Evolutionary conservation across 75 land plant species (phyloP), one percentile per base, ranked within the genome.

Genomic region (Pinus tabuliformis): DNA sequence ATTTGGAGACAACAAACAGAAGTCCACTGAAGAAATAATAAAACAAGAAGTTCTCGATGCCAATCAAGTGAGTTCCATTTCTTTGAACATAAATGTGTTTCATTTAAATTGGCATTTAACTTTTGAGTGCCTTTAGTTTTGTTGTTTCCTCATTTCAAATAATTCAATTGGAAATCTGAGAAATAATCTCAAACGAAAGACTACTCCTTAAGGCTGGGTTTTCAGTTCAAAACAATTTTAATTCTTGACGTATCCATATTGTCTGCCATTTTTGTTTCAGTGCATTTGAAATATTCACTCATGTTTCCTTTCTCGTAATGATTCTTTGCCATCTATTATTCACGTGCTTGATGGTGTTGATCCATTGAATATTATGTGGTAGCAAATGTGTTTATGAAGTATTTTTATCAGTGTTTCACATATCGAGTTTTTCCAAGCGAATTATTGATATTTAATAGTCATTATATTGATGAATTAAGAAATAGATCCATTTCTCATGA

Each of bases 11-110:
- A 68, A 12, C 33, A 68, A 2, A 36, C 45, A 42, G 21, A 39
- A 6, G 42, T 68, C 8, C 39, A 39, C 45, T 18, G 39, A 39
- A 45, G 71, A 68, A 2, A 37, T 12, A 68, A 68, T 16, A 39
- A 30, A 30, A 39, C 21, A 68, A 13, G 8, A 68, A 39, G 3
- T 68, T 42, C 42, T 52, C 42, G 71, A 68, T 68, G 71, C 71
- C 71, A 68, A 42, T 39, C 11, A 68, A 68, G 71, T 68, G 71
- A 68, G 71, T 68, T 68, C 49, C 42, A 68, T 42, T 68, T 8
- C 52, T 20, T 68, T 20, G 71, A 49, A 49, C 54, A 49, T 11
- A 49, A 49, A 49, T 49, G 54, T 49, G 54, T 9, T 49, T 49
- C 54, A 49, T 49, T 49, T 49, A 49, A 49, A 49, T 49, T 49